A percentile compares a stretch with the other conserved stretches of the same genome.
Evolutionary conservation across 768 basidiomycete species (phyloP).

Genomic region (Rhodotorula babjevae): DNA sequence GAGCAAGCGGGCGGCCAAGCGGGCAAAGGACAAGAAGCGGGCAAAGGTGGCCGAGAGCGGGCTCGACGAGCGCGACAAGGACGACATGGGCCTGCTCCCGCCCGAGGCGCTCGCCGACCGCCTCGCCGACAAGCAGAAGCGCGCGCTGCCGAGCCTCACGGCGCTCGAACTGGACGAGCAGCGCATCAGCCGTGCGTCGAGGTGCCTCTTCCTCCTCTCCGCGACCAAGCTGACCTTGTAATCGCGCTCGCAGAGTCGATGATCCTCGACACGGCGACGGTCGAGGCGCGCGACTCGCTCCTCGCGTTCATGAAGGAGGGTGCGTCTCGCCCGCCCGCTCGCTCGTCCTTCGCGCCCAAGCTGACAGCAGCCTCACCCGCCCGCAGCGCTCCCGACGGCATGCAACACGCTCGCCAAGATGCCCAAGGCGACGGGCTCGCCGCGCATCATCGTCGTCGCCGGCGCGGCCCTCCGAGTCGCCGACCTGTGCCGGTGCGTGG

Average conservation of each 20-base stretch:
- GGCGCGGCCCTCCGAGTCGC: slow-evolving; percentile 88
- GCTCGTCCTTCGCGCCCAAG: background rate
- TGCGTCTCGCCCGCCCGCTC: slow-evolving; percentile 46
- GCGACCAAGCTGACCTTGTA: slow-evolving; percentile 23
- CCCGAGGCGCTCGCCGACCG: slow-evolving; percentile 61
- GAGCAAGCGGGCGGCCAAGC: slow-evolving; percentile 54
- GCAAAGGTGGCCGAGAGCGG: slow-evolving; percentile 58
- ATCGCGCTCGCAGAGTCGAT: slow-evolving; percentile 57
- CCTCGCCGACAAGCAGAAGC: slow-evolving; percentile 62
- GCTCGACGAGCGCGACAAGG: slow-evolving; percentile 45
- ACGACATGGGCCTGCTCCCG: slow-evolving; percentile 57
- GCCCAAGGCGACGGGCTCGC: slow-evolving; percentile 73
- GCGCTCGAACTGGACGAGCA: slow-evolving; percentile 74
- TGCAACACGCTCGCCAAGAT: slow-evolving; percentile 67
- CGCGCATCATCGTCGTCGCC: slow-evolving; percentile 76
- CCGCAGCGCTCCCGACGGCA: slow-evolving; percentile 62
- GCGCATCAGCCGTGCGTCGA: slow-evolving; percentile 67
- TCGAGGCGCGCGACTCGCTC: slow-evolving; percentile 66
- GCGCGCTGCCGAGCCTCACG: slow-evolving; percentile 64
- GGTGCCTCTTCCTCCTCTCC: background rate
- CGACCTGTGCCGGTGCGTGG: slow-evolving; percentile 72
- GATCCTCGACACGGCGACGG: slow-evolving; percentile 69
- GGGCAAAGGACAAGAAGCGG: slow-evolving; percentile 53
- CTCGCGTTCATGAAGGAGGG: slow-evolving; percentile 71
- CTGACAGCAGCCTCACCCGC: background rate